A percentile compares a stretch with the other conserved stretches of the same genome.
These are phyloP conservation scores for Beta vulgaris DNA, from an alignment of 148 eudicot genomes.

Conservation along the genomic window DNA sequence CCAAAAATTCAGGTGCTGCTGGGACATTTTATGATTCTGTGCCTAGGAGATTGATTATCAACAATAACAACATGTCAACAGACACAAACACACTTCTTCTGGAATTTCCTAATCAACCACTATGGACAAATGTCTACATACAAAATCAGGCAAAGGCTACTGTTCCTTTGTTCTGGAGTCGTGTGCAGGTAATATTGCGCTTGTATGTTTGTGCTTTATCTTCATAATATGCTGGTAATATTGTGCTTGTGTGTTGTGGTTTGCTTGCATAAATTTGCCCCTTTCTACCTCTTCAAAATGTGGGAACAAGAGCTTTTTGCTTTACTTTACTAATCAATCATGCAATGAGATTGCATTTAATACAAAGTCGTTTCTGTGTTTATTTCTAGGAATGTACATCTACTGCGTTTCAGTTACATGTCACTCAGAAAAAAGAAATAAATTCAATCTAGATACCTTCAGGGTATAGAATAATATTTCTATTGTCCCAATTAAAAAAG, in stretches of 20 bases:
- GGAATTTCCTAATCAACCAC: conserved; percentile 85
- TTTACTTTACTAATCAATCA: background rate
- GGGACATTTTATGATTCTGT: conserved; percentile 89
- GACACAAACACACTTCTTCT: conserved; percentile 80
- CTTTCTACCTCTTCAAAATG: background rate
- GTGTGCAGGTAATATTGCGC: conserved; percentile 65
- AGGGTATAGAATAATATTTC: background rate
- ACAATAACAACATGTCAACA: conserved; percentile 74
- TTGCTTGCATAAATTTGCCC: background rate
- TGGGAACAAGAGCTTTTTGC: background rate
- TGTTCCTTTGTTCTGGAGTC: conserved; percentile 93
- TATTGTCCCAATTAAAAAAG: background rate
- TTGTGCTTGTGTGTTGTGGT: background rate
- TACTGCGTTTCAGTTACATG: background rate
- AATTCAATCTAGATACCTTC: background rate
- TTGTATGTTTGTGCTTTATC: background rate
- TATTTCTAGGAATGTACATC: background rate
- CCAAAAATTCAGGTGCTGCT: conserved; percentile 78
- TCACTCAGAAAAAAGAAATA: background rate
- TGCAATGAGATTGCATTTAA: conserved; percentile 1
- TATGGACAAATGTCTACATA: conserved; percentile 75
- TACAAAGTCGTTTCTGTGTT: background rate
- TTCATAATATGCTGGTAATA: background rate
- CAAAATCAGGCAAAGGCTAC: conserved; percentile 67
- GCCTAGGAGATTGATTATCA: conserved; percentile 63